phyloP scores from a whole-genome alignment of 2,329 filamentous ascomycete species.

The Boeremia exigua region DNA sequence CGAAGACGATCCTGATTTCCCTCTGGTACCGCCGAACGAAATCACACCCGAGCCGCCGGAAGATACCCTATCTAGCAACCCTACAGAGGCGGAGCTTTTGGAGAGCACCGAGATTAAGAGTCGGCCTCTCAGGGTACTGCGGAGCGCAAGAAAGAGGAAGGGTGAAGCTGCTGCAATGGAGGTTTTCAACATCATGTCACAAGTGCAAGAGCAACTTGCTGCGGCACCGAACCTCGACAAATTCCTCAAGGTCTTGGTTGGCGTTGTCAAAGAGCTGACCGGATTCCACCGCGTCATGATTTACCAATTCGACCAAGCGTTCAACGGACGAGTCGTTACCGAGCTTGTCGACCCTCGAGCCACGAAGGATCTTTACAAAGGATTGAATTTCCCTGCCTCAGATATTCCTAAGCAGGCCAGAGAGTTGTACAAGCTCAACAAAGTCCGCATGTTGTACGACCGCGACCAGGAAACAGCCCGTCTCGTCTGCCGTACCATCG shows the following conservation, averaged over 20 bases:
- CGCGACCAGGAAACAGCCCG: conserved; percentile 79
- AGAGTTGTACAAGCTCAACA: conserved; percentile 90
- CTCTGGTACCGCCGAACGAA: conserved; percentile 67
- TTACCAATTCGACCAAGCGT: conserved; percentile 84
- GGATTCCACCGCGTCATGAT: conserved; percentile 93
- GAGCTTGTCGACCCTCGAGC: conserved; percentile 82
- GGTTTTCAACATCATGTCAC: conserved; percentile 89
- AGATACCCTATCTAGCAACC: conserved; percentile 75
- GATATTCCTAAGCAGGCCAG: conserved; percentile 86
- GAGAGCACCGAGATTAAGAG: conserved; percentile 79
- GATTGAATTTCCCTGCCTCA: conserved; percentile 84
- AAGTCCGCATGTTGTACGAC: conserved; percentile 86
- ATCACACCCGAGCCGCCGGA: conserved; percentile 68
- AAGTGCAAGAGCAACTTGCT: conserved; percentile 86
- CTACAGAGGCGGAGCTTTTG: conserved; percentile 74
- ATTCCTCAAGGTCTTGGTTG: conserved; percentile 81
- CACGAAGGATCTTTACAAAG: conserved; percentile 84
- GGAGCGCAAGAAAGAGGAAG: conserved; percentile 75
- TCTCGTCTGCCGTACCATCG: conserved; percentile 76
- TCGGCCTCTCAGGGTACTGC: conserved; percentile 76
- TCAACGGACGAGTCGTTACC: conserved; percentile 86
- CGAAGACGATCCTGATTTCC: conserved; percentile 75
- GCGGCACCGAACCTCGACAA: conserved; percentile 72
- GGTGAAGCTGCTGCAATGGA: conserved; percentile 86
- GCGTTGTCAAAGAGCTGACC: conserved; percentile 86